These are phyloP conservation scores for Coelastrella sp. DNA, from an alignment of 139 green algal species.

Conservation along the genomic window DNA sequence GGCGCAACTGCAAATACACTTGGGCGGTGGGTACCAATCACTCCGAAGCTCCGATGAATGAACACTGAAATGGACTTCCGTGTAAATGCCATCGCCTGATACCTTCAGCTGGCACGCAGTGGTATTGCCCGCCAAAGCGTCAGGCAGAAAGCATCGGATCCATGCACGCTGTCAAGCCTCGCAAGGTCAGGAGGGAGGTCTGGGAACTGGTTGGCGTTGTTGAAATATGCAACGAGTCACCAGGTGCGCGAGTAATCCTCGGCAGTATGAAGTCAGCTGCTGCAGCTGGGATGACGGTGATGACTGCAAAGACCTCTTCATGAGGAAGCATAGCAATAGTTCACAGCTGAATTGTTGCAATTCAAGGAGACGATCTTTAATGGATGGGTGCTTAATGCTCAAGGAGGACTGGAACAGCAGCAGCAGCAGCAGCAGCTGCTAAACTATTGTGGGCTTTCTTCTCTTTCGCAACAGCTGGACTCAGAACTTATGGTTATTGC, in stretches of 20 bases:
- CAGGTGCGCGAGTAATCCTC: not conserved
- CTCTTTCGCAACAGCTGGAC: no score
- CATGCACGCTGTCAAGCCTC: not conserved
- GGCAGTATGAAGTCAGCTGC: not conserved
- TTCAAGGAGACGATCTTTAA: no score
- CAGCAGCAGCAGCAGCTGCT: not conserved
- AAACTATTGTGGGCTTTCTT: no score
- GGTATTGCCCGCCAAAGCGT: not conserved
- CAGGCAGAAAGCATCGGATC: not conserved
- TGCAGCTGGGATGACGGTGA: not conserved
- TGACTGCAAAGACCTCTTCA: no score
- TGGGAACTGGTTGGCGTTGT: constrained; percentile 3
- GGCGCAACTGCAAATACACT: not conserved
- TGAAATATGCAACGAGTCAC: not conserved
- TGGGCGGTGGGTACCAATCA: no score
- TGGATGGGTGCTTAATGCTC: no score
- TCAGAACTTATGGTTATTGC: no score
- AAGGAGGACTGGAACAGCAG: no score
- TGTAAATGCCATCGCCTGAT: no score
- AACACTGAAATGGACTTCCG: no score
- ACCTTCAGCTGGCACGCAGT: no score
- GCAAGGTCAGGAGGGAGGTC: constrained; percentile 1
- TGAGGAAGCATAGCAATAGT: not conserved
- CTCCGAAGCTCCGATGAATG: not conserved
- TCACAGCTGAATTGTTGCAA: not conserved